Conservation (phyloP, 2,329 filamentous ascomycete genomes). For the Coleophoma eucalyptorum region DNA sequence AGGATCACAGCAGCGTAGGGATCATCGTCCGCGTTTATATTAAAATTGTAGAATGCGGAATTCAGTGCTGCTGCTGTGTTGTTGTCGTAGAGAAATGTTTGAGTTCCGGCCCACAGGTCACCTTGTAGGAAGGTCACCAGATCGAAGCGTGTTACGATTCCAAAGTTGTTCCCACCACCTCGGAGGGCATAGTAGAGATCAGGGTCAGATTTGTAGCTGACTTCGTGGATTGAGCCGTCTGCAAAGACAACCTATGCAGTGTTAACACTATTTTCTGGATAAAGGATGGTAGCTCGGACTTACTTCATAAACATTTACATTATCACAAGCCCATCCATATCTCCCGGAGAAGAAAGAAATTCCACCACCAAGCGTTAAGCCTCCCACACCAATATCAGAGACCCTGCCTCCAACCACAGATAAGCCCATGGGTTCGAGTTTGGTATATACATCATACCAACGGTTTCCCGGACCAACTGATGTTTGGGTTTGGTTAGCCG, state of each 20-base stretch:
- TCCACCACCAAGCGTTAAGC: constrained; percentile 10
- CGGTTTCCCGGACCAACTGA: constrained; percentile 12
- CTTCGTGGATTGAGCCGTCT: constrained; percentile 15
- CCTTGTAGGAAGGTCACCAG: constrained; percentile 7
- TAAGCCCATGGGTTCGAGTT: constrained; percentile 9
- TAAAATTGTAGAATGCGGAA: constrained; percentile 9
- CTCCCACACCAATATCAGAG: constrained; percentile 12
- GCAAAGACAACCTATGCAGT: constrained; percentile 28
- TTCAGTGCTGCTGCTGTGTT: constrained; percentile 8
- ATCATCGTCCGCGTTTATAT: constrained; percentile 5
- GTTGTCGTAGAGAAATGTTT: background rate
- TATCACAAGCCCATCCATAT: constrained; percentile 14
- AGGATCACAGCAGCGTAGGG: constrained; percentile 7
- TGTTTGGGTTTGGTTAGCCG: constrained; percentile 3
- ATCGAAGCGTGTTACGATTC: constrained; percentile 42
- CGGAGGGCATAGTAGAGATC: constrained; percentile 50
- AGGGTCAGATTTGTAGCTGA: constrained; percentile 34
- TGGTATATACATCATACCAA: constrained; percentile 15
- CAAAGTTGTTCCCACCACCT: constrained; percentile 53
- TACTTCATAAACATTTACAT: constrained; percentile 12
- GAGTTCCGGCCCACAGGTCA: constrained; percentile 4
- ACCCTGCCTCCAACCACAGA: constrained; percentile 12
- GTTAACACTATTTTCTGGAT: background rate
- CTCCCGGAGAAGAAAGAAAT: constrained; percentile 9
- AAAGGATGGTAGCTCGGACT: background rate